phyloP scores from a whole-genome alignment of 2,329 filamentous ascomycete species.

The Hypoxylon sp. region DNA sequence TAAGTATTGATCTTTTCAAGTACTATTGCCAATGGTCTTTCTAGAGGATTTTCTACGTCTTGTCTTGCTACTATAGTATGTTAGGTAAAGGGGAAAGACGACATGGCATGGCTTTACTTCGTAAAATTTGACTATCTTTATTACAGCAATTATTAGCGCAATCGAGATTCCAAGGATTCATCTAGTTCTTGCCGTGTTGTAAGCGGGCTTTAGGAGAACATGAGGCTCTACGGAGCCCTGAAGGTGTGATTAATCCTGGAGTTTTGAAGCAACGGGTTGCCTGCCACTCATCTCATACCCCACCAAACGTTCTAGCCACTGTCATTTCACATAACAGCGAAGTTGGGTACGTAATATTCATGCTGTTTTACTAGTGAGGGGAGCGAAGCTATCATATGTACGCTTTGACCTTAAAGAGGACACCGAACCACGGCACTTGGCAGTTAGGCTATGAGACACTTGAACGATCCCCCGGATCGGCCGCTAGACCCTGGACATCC shows the following conservation, averaged over 20 bases:
- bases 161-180: constrained; percentile 4
- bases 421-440: constrained; percentile 13
- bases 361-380: constrained; percentile 16
- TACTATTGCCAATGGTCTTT: neutral
- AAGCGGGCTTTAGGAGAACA: constrained; percentile 9
- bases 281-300: neutral
- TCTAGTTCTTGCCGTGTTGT: neutral
- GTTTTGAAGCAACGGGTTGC: neutral
- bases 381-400: constrained; percentile 8
- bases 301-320: neutral
- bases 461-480: constrained; percentile 21
- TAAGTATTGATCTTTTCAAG: neutral
- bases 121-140: neutral
- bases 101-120: no score
- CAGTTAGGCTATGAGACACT: constrained; percentile 18
- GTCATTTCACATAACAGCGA: constrained; percentile 13
- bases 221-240: constrained; percentile 17
- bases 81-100: neutral
- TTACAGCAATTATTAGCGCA: neutral
- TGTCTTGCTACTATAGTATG: neutral
- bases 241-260: constrained; percentile 1
- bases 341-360: constrained; percentile 6
- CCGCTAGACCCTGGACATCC: constrained; percentile 6
- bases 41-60: constrained; percentile 2
- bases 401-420: constrained; percentile 33